phyloP scores from a whole-genome alignment of 2,329 filamentous ascomycete genomes.

The Aspergillus chevalieri region DNA sequence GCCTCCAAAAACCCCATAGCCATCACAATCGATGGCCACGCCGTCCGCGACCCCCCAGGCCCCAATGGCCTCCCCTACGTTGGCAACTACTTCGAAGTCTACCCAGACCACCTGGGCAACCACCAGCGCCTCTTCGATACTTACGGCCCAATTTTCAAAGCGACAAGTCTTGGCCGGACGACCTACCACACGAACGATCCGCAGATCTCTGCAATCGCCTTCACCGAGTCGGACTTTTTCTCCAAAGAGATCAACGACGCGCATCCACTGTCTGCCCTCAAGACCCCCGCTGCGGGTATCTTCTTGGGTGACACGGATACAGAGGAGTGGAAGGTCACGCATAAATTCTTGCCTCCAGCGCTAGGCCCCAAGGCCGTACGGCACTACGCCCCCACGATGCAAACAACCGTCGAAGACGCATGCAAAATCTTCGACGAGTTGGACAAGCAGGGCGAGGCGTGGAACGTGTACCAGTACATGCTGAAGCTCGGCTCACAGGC shows the following conservation, averaged over 20 bases:
- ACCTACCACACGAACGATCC: constrained; percentile 51
- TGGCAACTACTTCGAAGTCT: constrained; percentile 52
- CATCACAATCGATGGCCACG: constrained; percentile 24
- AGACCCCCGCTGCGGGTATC: constrained; percentile 21
- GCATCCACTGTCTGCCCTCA: constrained; percentile 26
- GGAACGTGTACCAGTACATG: constrained; percentile 48
- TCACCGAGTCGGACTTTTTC: constrained; percentile 49
- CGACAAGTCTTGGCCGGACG: constrained; percentile 46
- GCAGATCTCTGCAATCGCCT: constrained; percentile 39
- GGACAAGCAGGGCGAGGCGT: constrained; percentile 40
- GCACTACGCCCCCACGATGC: constrained; percentile 57
- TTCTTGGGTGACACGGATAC: constrained; percentile 30
- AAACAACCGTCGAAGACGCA: constrained; percentile 46
- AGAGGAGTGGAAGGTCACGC: constrained; percentile 36
- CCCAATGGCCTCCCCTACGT: constrained; percentile 32
- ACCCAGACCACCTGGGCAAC: constrained; percentile 54
- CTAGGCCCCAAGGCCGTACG: constrained; percentile 55
- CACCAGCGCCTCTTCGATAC: constrained; percentile 49
- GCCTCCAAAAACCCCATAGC: constrained; percentile 10
- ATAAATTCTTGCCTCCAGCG: constrained; percentile 58
- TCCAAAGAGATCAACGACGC: constrained; percentile 45
- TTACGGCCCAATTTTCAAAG: constrained; percentile 49
- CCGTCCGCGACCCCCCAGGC: constrained; percentile 20
- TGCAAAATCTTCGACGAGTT: constrained; percentile 46
- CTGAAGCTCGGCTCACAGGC: constrained; percentile 42